phyloP scores from a whole-genome alignment of 2,329 filamentous ascomycete species.

The Talaromyces sp. region DNA sequence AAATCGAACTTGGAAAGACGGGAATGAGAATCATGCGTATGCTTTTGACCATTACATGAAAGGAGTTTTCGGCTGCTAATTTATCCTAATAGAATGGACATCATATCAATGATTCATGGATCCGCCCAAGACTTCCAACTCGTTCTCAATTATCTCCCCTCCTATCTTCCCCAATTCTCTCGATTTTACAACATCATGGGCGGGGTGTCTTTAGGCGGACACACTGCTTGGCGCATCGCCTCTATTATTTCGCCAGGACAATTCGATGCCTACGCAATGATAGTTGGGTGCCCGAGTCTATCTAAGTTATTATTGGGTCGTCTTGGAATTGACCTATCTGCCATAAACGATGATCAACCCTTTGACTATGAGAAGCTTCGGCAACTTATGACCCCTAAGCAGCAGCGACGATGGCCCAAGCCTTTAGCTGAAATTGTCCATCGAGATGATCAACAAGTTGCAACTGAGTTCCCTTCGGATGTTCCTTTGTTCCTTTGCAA shows the following conservation, averaged over 20 bases:
- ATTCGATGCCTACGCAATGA: background rate
- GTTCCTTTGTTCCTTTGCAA: conserved; percentile 5
- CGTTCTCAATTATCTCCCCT: conserved; percentile 4
- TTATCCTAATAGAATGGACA: background rate
- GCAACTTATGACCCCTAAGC: background rate
- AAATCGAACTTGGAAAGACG: conserved; percentile 6
- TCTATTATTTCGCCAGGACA: background rate
- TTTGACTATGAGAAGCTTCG: conserved; percentile 1
- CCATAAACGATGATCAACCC: background rate
- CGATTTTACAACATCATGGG: conserved; percentile 5
- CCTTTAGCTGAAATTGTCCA: conserved; percentile 1
- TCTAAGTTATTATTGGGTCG: background rate
- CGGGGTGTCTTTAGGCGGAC: conserved; percentile 2
- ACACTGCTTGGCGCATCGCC: conserved; percentile 6
- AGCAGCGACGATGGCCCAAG: background rate
- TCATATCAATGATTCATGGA: conserved; percentile 4
- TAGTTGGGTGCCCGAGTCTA: conserved; percentile 2
- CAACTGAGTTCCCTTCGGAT: background rate
- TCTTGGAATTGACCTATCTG: background rate
- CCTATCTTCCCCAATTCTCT: conserved; percentile 2
- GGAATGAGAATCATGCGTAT: conserved; percentile 8
- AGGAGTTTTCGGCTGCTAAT: background rate
- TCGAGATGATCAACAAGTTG: conserved; percentile 1
- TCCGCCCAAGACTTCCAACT: conserved; percentile 6
- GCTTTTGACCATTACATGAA: background rate